These are phyloP conservation scores for Stylonectria norvegica DNA, from an alignment of 2,329 filamentous ascomycete species.

Conservation along the genomic window DNA sequence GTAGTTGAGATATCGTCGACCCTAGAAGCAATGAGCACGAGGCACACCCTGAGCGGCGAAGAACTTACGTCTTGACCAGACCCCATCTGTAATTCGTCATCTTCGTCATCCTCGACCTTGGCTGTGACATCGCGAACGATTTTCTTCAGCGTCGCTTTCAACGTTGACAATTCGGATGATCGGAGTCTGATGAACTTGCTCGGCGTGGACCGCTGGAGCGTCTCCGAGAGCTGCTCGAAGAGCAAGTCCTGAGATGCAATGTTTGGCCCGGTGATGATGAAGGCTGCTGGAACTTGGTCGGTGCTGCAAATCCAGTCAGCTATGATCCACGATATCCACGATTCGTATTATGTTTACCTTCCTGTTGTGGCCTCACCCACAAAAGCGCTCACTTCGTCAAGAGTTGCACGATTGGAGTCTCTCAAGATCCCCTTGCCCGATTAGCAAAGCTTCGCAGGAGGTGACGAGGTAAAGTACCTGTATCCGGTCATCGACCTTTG, in stretches of 20 bases:
- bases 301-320: conserved; percentile 26
- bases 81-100: conserved; percentile 50
- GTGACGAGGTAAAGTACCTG: conserved; percentile 34
- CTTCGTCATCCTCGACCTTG: conserved; percentile 48
- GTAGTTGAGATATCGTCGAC: conserved; percentile 69
- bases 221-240: conserved; percentile 65
- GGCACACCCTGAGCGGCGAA: neutral
- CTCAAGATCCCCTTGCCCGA: conserved; percentile 49
- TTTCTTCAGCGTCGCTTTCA: conserved; percentile 70
- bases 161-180: conserved; percentile 67
- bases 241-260: conserved; percentile 71
- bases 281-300: conserved; percentile 61
- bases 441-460: conserved; percentile 21
- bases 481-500: conserved; percentile 59
- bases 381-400: conserved; percentile 57
- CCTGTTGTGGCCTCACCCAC: conserved; percentile 39
- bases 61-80: conserved; percentile 45
- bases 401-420: conserved; percentile 58
- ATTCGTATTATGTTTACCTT: no score
- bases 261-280: conserved; percentile 75
- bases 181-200: conserved; percentile 64
- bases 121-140: conserved; percentile 66
- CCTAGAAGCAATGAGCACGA: conserved; percentile 37
- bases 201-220: conserved; percentile 43
- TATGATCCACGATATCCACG: no score